Base-by-base conservation (phyloP, 306 rosid species). In the Malus sylvestris region DNA sequence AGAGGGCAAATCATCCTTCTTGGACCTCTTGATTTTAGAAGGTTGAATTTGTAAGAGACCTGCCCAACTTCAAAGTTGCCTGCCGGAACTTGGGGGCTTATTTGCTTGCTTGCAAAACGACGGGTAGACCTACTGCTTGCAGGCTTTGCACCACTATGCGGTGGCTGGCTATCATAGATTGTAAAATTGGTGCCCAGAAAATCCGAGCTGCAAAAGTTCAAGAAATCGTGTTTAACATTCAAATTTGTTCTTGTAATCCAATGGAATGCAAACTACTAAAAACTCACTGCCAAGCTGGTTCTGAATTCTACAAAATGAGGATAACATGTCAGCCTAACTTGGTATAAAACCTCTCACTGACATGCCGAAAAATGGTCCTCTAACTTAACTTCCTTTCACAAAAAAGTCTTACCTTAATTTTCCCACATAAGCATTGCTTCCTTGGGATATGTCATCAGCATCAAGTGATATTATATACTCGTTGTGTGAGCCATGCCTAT, bases 381-480 rank as follows among this genome's bases (percentile, higher is more conserved):
- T 63, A n/a, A 25, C 51, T 53, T 14, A 55, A 65, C 67, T 62
- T 67, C 70, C 45, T 70, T 66, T 19, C 20, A 59, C 22, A 75
- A 73, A 45, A 83, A 62, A 79, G 63, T 7, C 77, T 83, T 83
- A 93, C 99, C 97, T 91, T 80, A 96, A 77, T 85, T 96, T 96
- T 79, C 99, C 99, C 70, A 96, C 85, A 79, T 92, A 93, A 64
- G 99, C 99, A 82, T 96, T 96, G 86, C 97, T 93, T 82, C 97
- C 98, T 85, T 93, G 99, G 67, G 96, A 93, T 68, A 93, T 68
- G 84, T 91, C 99, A 71, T 89, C 94, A 25, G 87, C 90, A 78
- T 89, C 98, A 13, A 96, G 98, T 14, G 99, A 96, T 80, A 96
- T 91, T 80, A 93, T 91, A 85, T 91, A 96, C 78, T 89, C 99